These are phyloP conservation scores for Hyphodiscus hymeniophilus DNA, from an alignment of 495 filamentous ascomycete genomes.

Conservation along the genomic window DNA sequence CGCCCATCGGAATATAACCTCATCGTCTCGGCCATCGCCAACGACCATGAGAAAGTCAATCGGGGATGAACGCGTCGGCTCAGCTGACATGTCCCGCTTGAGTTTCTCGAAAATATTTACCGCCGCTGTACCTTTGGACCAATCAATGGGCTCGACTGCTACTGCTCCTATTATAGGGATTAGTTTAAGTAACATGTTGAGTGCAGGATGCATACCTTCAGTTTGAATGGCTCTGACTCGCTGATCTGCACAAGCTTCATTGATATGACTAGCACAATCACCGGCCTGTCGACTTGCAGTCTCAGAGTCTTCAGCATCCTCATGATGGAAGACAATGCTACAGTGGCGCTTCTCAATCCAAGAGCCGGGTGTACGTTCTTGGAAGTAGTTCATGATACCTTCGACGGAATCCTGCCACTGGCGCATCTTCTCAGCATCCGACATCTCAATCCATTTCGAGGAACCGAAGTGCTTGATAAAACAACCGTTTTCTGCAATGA, in stretches of 20 bases:
- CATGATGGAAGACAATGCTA: slow-evolving; percentile 81
- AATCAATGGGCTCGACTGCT: slow-evolving; percentile 70
- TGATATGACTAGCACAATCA: slow-evolving; percentile 87
- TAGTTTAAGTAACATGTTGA: neutral
- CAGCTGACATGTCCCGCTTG: slow-evolving; percentile 29
- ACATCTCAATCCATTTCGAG: slow-evolving; percentile 64
- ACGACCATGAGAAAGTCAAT: slow-evolving; percentile 77
- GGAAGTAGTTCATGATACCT: slow-evolving; percentile 76
- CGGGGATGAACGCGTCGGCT: slow-evolving; percentile 35
- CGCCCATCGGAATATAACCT: slow-evolving; percentile 88
- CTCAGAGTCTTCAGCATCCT: slow-evolving; percentile 65
- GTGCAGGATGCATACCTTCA: slow-evolving; percentile 35
- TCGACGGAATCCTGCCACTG: slow-evolving; percentile 72
- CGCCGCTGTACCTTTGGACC: slow-evolving; percentile 78
- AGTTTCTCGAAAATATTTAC: slow-evolving; percentile 57
- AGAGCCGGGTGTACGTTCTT: slow-evolving; percentile 77
- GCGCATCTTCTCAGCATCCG: slow-evolving; percentile 54
- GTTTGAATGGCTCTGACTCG: slow-evolving; percentile 77
- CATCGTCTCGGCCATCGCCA: slow-evolving; percentile 85
- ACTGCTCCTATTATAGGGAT: slow-evolving; percentile 41
- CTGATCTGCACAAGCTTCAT: slow-evolving; percentile 77
- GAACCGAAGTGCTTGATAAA: slow-evolving; percentile 67
- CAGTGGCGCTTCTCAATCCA: slow-evolving; percentile 81
- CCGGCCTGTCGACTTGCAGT: slow-evolving; percentile 67
- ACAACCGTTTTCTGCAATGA: slow-evolving; percentile 90